These are phyloP conservation scores for Pyrus communis DNA, from an alignment of 306 rosid genomes.

Conservation along the genomic window DNA sequence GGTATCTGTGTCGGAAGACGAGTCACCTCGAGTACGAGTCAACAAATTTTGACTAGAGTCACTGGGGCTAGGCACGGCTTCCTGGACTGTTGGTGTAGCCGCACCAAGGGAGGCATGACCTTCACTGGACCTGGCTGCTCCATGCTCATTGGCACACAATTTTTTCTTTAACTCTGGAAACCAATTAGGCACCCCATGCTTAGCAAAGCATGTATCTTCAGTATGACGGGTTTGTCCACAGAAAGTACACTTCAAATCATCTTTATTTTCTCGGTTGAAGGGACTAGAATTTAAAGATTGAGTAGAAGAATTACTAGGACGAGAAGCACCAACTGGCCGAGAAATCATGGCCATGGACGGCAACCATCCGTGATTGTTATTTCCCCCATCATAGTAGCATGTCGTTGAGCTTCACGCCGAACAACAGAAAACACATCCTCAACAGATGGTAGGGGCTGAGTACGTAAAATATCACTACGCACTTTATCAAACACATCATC, in stretches of 20 bases:
- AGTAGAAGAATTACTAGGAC: too few relatives aligned
- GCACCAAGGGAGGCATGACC: not conserved
- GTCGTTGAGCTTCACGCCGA: too few relatives aligned
- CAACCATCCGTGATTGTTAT: fast-evolving
- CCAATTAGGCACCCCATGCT: not conserved
- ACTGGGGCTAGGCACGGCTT: fast-evolving
- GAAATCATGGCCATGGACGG: too few relatives aligned
- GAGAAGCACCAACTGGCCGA: fast-evolving
- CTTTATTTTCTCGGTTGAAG: too few relatives aligned
- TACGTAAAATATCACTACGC: too few relatives aligned
- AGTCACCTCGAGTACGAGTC: not conserved
- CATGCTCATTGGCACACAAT: not conserved
- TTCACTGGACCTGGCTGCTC: fast-evolving
- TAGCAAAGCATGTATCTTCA: too few relatives aligned
- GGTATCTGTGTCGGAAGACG: not conserved
- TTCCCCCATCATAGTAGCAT: too few relatives aligned
- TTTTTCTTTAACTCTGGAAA: too few relatives aligned
- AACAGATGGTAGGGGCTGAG: not conserved
- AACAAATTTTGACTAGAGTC: not conserved
- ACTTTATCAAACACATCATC: too few relatives aligned
- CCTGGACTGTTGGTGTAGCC: not conserved
- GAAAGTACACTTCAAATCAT: too few relatives aligned
- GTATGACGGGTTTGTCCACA: too few relatives aligned
- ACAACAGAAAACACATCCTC: too few relatives aligned
- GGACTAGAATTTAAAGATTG: fast-evolving